phyloP scores from a whole-genome alignment of 2,329 filamentous ascomycete genomes.

The Sporothrix protearum region DNA sequence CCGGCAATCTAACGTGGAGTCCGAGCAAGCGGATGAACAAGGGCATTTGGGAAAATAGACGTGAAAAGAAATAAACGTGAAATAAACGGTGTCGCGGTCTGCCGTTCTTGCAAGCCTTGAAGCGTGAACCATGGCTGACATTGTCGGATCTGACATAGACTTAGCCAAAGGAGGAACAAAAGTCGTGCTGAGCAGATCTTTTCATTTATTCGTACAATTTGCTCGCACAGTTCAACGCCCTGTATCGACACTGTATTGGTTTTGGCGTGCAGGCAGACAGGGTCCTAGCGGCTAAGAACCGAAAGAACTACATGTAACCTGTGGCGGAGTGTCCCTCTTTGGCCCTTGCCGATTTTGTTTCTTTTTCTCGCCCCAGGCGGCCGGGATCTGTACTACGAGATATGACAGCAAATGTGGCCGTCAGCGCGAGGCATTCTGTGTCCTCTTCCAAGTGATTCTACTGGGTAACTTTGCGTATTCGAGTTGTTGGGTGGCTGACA shows the following conservation, averaged over 20 bases:
- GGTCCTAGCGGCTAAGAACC: not conserved
- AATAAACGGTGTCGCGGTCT: not conserved
- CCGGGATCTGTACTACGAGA: not conserved
- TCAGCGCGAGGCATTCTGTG: not conserved
- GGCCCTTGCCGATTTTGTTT: not conserved
- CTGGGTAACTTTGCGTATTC: too few species aligned
- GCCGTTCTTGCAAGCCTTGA: not conserved
- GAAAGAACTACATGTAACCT: not conserved
- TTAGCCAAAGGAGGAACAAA: not conserved
- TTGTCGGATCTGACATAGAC: not conserved
- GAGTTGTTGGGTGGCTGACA: too few species aligned
- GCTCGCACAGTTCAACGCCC: not conserved
- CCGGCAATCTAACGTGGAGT: not conserved
- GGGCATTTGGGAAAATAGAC: not conserved
- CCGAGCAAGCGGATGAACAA: constrained; percentile 12
- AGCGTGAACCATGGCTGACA: not conserved
- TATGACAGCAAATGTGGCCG: not conserved
- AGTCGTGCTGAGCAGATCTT: not conserved
- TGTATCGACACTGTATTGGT: not conserved
- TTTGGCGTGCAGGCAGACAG: not conserved
- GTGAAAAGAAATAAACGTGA: too few species aligned
- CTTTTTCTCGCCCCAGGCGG: not conserved
- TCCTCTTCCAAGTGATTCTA: not conserved
- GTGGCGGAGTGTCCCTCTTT: not conserved
- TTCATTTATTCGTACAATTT: not conserved